Evolutionary conservation across 2,329 filamentous ascomycete species (phyloP).

Genomic region (Mariannaea elegans): DNA sequence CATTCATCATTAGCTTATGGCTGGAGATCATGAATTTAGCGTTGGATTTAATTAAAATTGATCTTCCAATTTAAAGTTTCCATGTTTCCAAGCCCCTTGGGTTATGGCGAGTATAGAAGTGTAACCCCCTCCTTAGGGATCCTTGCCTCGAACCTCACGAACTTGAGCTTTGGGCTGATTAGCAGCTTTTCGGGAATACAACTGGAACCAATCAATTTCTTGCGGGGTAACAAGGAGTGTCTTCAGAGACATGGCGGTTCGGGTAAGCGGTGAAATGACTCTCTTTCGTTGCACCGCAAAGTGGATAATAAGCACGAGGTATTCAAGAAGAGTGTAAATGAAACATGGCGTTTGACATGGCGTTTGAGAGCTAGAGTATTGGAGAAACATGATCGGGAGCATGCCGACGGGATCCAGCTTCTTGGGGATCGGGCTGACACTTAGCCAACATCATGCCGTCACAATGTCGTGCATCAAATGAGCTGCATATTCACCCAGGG

Average conservation of each 20-base stretch:
- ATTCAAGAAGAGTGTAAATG: neutral
- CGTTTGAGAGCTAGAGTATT: no score
- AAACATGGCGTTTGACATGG: neutral
- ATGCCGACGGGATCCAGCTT: neutral
- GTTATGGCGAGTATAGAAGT: no score
- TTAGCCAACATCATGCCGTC: conserved; percentile 6
- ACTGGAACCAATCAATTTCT: neutral
- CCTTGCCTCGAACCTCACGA: neutral
- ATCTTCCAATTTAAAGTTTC: neutral
- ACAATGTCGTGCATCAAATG: conserved; percentile 6
- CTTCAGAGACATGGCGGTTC: neutral
- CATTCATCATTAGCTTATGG: neutral
- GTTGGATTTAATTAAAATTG: no score
- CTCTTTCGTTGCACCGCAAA: neutral
- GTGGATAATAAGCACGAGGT: neutral
- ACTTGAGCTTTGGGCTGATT: neutral
- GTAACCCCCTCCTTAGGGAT: neutral
- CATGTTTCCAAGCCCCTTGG: no score
- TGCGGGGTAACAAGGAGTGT: neutral
- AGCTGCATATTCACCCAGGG: conserved; percentile 3
- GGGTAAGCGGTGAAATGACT: neutral
- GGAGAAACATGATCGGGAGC: neutral
- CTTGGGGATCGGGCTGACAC: neutral
- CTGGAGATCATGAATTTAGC: no score
- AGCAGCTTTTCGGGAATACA: neutral